Base-by-base conservation (phyloP, 1,284 basidiomycete species). In the Earliella scabrosa region DNA sequence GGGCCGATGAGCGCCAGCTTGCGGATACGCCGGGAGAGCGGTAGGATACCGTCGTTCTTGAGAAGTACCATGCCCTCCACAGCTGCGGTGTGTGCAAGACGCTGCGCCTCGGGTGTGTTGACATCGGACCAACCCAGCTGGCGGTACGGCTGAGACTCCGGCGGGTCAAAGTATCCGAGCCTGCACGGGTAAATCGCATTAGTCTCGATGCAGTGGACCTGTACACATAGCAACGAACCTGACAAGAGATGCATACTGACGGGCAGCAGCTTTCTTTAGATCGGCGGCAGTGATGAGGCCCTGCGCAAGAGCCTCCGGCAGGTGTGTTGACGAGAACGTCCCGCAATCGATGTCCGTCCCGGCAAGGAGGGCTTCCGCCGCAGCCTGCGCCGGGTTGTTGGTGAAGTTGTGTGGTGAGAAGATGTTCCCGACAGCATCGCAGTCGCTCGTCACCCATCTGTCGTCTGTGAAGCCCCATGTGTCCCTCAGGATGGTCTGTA, bases 331-430 rank as follows among this genome's bases (percentile, higher is more conserved):
- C 56, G 80, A 85, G 26, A 79, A 75, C 14, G 66, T 74, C 1
- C 82, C 82, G 59, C 82, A 85, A 56, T 85, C 81, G 29, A 82
- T 59, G 63, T 85, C 82, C 3, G 82, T 80, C 3, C 83, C 82
- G 1, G 82, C 82, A 32, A 78, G 78, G 52, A 85, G 61, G 0
- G 80, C 76, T 38, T 76, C 76, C 2, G 82, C 82, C 8, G 76
- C 78, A 0, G 80, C 82, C 47, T 79, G 72, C 4, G 73, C 70
- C 66, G 75, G 20, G 74, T 77, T 9, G 70, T 46, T 54, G 0
- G 82, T 76, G 54, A 72, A 83, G 54, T 80, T 69, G 59, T 83
- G 81, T 1, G 77, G 74, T 61, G 71, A 69, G 63, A 77, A 81
- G 54, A 84, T 80, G 60, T 82, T 80, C 18, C 61, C 57, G n/a